Evolutionary conservation across 169 alveolate species (phyloP), one percentile per base, ranked within the genome.

Genomic region (Plasmodium coatneyi): DNA sequence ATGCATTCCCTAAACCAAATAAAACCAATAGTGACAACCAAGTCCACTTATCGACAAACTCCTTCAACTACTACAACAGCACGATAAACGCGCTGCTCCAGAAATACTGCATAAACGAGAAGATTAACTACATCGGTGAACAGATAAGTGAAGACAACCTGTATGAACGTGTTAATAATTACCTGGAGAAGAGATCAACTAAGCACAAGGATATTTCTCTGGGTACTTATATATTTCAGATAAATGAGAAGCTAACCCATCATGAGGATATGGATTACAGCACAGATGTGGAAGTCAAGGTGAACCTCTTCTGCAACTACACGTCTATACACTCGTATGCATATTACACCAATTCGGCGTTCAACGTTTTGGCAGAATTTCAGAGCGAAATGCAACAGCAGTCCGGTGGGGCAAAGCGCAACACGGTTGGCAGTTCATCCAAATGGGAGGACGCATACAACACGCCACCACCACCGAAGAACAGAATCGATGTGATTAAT

Each of bases 261-360:
- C 10, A 52, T 0, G 71, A 22, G 1, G 71, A 89, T 7, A 10
- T 22, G 22, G 43, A 56, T 36, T 5, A 19, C 34, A 22, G 14
- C 1, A 49, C 71, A 16, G 74, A 78, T 6, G 81, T 89, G 52
- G 95, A 90, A 80, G 82, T 90, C 12, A 72, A 71, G 14, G 52
- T 90, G 54, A 80, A 80, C 28, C 83, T 90, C 25, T 90, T 90
- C 80, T 81, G 72, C 82, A 90, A 90, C 36, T 90, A 90, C 43
- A 81, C 83, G 5, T 90, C 95, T 25, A 81, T 90, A 49, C 95
- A 90, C 54, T 80, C 95, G 5, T 25, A 90, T 90, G 92, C 95
- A 32, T 80, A 81, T 12, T 90, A 90, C 32, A 80, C 83, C 6
- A 90, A 90, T 52, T 90, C 83, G 6, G 32, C 83, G 0, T 90